Conservation (phyloP, 306 rosid genomes). For the Acacia melanoxylon region DNA sequence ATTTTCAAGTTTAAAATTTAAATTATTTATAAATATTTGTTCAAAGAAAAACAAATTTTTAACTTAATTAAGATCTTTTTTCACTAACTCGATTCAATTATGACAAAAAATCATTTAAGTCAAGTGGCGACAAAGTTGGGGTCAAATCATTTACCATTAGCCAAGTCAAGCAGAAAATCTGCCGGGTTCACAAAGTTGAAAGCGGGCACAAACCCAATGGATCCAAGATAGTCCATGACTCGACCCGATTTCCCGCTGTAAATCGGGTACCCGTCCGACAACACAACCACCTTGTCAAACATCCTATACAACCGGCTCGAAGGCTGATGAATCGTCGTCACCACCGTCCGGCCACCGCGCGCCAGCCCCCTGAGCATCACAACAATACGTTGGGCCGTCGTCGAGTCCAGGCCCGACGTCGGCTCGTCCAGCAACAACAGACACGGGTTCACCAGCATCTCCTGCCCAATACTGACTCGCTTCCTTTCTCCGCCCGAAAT, state of each 20-base stretch:
- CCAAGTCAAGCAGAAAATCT: slow-evolving; percentile 73
- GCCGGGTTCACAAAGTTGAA: slow-evolving; percentile 68
- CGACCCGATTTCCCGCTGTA: slow-evolving; percentile 51
- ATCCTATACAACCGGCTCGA: slow-evolving; percentile 57
- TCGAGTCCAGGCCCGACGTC: slow-evolving; percentile 70
- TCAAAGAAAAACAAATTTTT: too few species aligned
- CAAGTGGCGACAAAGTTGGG: neutral
- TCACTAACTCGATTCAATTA: neutral
- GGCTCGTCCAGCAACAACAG: slow-evolving; percentile 67
- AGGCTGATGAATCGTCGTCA: slow-evolving; percentile 75
- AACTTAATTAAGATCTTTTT: neutral
- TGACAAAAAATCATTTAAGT: neutral
- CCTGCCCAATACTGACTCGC: slow-evolving; percentile 78
- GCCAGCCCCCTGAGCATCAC: slow-evolving; percentile 39
- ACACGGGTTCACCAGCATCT: slow-evolving; percentile 68
- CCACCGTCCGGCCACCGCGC: slow-evolving; percentile 56
- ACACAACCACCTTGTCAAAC: slow-evolving; percentile 69
- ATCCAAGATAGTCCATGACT: slow-evolving; percentile 61
- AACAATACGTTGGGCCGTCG: slow-evolving; percentile 61
- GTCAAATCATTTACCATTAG: slow-evolving; percentile 54
- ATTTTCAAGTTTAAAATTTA: neutral
- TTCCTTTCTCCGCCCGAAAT: slow-evolving; percentile 71
- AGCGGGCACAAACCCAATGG: slow-evolving; percentile 51
- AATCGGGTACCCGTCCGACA: slow-evolving; percentile 60
- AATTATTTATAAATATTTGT: neutral